Percentiles rank a stretch among this genome's conserved stretches.
These are phyloP conservation scores for Juglanconis sp. DNA, from an alignment of 2,329 filamentous ascomycete genomes.

Conservation along the genomic window DNA sequence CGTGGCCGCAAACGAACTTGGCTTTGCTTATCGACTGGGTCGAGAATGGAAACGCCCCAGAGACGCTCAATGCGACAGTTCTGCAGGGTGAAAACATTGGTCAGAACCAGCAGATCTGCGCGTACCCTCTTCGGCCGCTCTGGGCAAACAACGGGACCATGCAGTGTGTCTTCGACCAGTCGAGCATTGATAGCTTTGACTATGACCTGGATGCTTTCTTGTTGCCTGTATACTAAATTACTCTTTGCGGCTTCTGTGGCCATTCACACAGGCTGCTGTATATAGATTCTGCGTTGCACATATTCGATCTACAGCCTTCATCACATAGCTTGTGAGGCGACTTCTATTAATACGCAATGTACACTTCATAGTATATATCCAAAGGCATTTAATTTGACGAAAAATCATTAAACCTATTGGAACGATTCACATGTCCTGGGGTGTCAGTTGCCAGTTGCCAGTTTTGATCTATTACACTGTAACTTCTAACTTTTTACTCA, in stretches of 20 bases:
- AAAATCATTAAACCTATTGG: too few species aligned
- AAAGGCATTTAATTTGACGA: too few species aligned
- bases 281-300: too few species aligned
- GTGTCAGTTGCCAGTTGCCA: neutral
- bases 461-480: too few species aligned
- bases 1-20: slow-evolving; percentile 30
- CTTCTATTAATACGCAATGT: too few species aligned
- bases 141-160: slow-evolving; percentile 32
- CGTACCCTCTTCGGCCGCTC: slow-evolving; percentile 39
- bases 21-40: slow-evolving; percentile 43
- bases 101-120: slow-evolving; percentile 36
- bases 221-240: slow-evolving; percentile 15
- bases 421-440: neutral
- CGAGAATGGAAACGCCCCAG: slow-evolving; percentile 43
- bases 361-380: too few species aligned
- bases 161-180: slow-evolving; percentile 18
- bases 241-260: neutral
- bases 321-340: too few species aligned
- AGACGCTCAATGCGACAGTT: slow-evolving; percentile 32
- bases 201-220: slow-evolving; percentile 17
- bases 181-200: slow-evolving; percentile 16
- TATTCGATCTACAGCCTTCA: too few species aligned
- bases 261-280: too few species aligned
- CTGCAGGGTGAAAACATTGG: slow-evolving; percentile 28
- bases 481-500: neutral